Conservation (phyloP, 2,329 filamentous ascomycete genomes). For the Alternaria rosae region DNA sequence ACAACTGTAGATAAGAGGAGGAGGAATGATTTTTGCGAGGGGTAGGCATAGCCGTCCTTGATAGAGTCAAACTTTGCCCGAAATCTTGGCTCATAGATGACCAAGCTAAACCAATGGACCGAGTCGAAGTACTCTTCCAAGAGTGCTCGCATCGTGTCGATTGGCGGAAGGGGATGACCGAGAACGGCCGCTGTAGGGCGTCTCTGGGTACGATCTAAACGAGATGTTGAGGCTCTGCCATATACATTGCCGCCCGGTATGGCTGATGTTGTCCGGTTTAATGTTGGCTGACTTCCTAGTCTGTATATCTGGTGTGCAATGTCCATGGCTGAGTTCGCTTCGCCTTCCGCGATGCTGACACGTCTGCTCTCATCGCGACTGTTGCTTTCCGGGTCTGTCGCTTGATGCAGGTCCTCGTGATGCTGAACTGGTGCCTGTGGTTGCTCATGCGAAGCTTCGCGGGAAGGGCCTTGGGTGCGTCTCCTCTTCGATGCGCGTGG, state of each 20-base stretch:
- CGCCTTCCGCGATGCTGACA: conserved; percentile 8
- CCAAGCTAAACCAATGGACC: conserved; percentile 57
- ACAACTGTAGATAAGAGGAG: conserved; percentile 50
- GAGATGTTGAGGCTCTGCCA: background rate
- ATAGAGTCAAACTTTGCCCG: conserved; percentile 44
- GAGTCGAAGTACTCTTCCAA: conserved; percentile 53
- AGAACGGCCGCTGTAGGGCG: conserved; percentile 24
- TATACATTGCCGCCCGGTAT: conserved; percentile 14
- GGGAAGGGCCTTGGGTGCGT: conserved; percentile 5
- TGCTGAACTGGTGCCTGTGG: background rate
- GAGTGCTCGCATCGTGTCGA: conserved; percentile 38
- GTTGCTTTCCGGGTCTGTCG: background rate
- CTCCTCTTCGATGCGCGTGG: conserved; percentile 11
- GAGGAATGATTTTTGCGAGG: conserved; percentile 49
- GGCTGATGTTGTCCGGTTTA: conserved; percentile 44
- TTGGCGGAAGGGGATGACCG: conserved; percentile 35
- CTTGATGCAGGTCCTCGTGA: background rate
- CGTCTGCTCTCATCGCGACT: conserved; percentile 8
- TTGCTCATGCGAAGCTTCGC: conserved; percentile 12
- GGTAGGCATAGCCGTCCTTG: conserved; percentile 39
- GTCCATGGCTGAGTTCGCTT: conserved; percentile 48
- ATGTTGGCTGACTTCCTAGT: conserved; percentile 24
- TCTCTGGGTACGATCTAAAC: conserved; percentile 22
- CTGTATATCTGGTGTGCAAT: conserved; percentile 32
- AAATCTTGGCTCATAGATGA: conserved; percentile 54